A percentile compares a stretch with the other conserved stretches of the same genome.
These are phyloP conservation scores for Berkeleyomyces rouxiae DNA, from an alignment of 2,329 filamentous ascomycete species.

Conservation along the genomic window DNA sequence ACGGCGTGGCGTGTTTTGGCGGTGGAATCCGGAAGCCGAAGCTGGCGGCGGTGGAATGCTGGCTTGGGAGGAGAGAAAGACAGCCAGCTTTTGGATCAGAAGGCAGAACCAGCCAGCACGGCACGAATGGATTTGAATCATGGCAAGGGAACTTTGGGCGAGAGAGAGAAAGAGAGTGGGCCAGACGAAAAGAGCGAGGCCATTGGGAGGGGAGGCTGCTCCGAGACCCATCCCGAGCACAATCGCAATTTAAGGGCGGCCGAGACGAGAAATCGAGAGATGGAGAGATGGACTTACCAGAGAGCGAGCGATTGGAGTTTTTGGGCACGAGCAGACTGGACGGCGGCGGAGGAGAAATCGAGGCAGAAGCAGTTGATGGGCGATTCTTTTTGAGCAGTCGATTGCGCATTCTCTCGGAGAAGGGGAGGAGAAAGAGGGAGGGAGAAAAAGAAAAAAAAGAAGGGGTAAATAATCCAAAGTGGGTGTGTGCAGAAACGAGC, in stretches of 20 bases:
- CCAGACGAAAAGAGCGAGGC: neutral
- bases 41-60: too few relatives aligned
- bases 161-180: neutral
- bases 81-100: neutral
- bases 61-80: neutral
- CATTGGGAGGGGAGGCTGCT: neutral
- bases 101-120: neutral
- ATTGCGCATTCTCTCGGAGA: slow-evolving; percentile 10
- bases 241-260: neutral
- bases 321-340: slow-evolving; percentile 3
- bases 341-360: neutral
- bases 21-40: neutral
- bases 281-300: slow-evolving; percentile 8
- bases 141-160: neutral
- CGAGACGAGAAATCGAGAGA: neutral
- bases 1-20: neutral
- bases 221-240: neutral
- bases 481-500: slow-evolving; percentile 1
- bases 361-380: slow-evolving; percentile 7
- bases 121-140: neutral
- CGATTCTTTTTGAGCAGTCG: slow-evolving; percentile 13
- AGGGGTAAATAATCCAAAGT: slow-evolving; percentile 1
- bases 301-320: slow-evolving; percentile 2
- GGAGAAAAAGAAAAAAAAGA: slow-evolving; percentile 4
- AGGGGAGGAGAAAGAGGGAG: slow-evolving; percentile 1